Percentiles rank a stretch among this genome's conserved stretches.
Conservation (phyloP, 148 eudicot species). For the Pouteria glomerata region DNA sequence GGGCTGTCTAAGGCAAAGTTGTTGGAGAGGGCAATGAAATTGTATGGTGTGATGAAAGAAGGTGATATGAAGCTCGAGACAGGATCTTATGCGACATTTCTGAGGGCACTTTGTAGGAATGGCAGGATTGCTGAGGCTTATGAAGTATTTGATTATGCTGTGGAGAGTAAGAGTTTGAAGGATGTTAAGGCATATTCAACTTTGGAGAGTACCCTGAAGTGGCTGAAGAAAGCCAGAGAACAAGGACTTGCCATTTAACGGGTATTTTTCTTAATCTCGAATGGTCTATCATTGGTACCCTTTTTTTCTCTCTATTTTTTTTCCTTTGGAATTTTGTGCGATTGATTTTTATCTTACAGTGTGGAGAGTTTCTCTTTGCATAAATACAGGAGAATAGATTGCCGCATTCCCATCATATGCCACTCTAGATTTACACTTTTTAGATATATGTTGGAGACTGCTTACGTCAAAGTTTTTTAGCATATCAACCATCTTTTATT, state of each 20-base stretch:
- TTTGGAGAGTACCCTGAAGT: constrained; percentile 70
- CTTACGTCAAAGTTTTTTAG: neutral
- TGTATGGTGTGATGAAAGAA: constrained; percentile 51
- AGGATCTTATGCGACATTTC: constrained; percentile 63
- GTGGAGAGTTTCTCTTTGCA: neutral
- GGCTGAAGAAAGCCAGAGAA: constrained; percentile 79
- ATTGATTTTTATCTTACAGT: neutral
- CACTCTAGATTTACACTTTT: neutral
- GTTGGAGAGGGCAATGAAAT: constrained; percentile 53
- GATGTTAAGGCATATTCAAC: constrained; percentile 70
- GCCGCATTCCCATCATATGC: neutral
- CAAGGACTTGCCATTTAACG: constrained; percentile 70
- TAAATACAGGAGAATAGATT: neutral
- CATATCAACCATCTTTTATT: neutral
- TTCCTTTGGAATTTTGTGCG: too few relatives aligned
- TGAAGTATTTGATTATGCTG: constrained; percentile 85
- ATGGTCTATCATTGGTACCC: neutral
- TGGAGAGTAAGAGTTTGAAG: constrained; percentile 71
- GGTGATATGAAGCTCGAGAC: constrained; percentile 59
- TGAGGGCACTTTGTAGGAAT: constrained; percentile 68
- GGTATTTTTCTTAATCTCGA: constrained; percentile 18
- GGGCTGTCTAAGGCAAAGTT: constrained; percentile 73
- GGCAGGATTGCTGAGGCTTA: constrained; percentile 86
- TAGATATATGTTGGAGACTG: neutral
- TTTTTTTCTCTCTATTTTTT: neutral